Evolutionary conservation across 306 rosid genomes (phyloP), one percentile per base, ranked within the genome.

Genomic region (Prunus fruticosa): DNA sequence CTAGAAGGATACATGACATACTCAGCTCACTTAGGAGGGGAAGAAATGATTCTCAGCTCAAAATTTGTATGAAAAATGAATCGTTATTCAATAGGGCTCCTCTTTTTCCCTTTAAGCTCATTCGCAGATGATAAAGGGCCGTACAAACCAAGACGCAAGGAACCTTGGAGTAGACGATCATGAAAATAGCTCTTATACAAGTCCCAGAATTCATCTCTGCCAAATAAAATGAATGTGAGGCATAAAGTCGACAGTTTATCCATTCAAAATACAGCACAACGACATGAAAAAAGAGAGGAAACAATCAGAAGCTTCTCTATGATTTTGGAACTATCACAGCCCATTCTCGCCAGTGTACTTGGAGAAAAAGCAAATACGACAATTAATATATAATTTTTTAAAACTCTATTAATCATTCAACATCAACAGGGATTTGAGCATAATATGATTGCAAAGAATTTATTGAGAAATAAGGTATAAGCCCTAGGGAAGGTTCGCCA

Each of bases 141-240:
- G 51, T 81, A 89, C 43, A 92, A 91, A 78, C 89, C 87, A 3
- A 95, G 77, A 64, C 91, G 91, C 67, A 87, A 67, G 75, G 80
- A 54, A 51, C 93, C 92, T 65, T 83, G 81, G 6, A 89, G 83
- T 69, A 94, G 71, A 3, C 80, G 84, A 61, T 76, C 88, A 80
- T 92, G 96, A 60, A 95, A 88, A 14, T 87, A 90, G 79, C 67
- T 85, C 86, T 86, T 89, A 89, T 92, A 92, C 69, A 92, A 60
- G 43, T 90, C 98, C 97, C 96, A 89, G 74, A 92, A 90, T 83
- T 95, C 98, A 85, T 89, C 96, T 5, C 98, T 94, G 93, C 84
- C 82, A 77, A n/a, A 64, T 19, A 9, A 78, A 63, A 72, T 47
- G 16, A 2, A 60, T 28, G 30, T 43, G 11, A 58, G 67, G 49